phyloP scores from a whole-genome alignment of 805 yeast genomes.

The Maudiozyma barnettii region DNA sequence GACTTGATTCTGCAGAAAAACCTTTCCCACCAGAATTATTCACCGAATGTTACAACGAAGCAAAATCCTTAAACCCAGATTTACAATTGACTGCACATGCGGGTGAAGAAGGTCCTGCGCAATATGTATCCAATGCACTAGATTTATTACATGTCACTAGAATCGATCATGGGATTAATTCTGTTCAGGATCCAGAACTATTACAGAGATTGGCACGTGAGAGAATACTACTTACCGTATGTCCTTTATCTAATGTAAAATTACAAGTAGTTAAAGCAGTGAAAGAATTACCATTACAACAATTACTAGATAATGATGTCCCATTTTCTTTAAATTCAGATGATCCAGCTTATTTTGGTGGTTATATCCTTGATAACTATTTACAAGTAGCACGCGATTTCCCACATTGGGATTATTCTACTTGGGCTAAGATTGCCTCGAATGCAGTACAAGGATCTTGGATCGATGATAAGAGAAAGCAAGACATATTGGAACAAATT shows the following conservation, averaged over 20 bases:
- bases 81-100: constrained; percentile 75
- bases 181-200: constrained; percentile 44
- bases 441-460: constrained; percentile 67
- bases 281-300: constrained; percentile 53
- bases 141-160: constrained; percentile 53
- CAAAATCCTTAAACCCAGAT: constrained; percentile 40
- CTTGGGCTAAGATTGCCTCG: constrained; percentile 56
- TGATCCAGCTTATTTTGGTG: constrained; percentile 79
- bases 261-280: constrained; percentile 65
- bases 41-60: constrained; percentile 47
- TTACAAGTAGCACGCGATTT: constrained; percentile 55
- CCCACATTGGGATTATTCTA: constrained; percentile 43
- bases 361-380: constrained; percentile 73
- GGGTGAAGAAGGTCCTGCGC: constrained; percentile 80
- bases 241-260: constrained; percentile 72
- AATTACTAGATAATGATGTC: constrained; percentile 50
- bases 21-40: constrained; percentile 71
- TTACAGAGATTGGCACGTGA: constrained; percentile 47
- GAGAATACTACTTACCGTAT: constrained; percentile 53
- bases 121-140: constrained; percentile 50
- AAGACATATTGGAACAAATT: constrained; percentile 36
- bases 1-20: constrained; percentile 72
- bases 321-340: constrained; percentile 71
- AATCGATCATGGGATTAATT: constrained; percentile 74
- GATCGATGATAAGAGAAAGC: constrained; percentile 51